These are phyloP conservation scores for Phtheirospermum japonicum DNA, from an alignment of 257 asterid species.

Conservation along the genomic window DNA sequence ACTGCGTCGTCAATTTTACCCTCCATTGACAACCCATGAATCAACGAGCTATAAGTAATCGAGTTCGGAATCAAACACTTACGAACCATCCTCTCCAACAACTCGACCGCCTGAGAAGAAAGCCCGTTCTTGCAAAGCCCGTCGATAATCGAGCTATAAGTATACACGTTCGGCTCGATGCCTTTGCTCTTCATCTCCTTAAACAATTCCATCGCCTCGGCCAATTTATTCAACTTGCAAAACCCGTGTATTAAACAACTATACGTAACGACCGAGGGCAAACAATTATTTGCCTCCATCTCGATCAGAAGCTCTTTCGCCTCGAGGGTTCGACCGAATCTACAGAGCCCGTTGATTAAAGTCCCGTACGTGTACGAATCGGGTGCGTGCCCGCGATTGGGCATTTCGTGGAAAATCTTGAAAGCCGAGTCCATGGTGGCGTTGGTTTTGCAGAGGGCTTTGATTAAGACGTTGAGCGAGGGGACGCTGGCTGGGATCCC, in stretches of 20 bases:
- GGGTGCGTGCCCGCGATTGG: constrained; percentile 61
- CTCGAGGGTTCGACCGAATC: constrained; percentile 57
- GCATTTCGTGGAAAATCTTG: constrained; percentile 71
- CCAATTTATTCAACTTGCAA: constrained; percentile 59
- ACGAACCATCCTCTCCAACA: constrained; percentile 58
- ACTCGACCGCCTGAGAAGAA: constrained; percentile 58
- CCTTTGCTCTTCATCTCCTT: constrained; percentile 72
- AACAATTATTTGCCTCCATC: constrained; percentile 76
- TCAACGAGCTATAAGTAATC: constrained; percentile 75
- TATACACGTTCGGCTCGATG: constrained; percentile 79
- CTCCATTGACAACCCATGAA: constrained; percentile 72
- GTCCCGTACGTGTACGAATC: constrained; percentile 92
- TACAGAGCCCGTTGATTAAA: constrained; percentile 80
- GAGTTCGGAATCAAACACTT: constrained; percentile 59
- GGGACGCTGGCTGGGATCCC: constrained; percentile 66
- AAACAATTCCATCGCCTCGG: constrained; percentile 58
- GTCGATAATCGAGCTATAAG: constrained; percentile 78
- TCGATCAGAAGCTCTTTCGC: constrained; percentile 79
- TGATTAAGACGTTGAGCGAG: constrained; percentile 69
- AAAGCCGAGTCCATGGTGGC: constrained; percentile 75
- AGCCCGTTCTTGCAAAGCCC: constrained; percentile 89
- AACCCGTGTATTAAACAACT: constrained; percentile 64
- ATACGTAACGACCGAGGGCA: constrained; percentile 73
- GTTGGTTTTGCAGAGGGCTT: constrained; percentile 75
- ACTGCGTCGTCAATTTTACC: constrained; percentile 58